Evolutionary conservation across 73 alveolate genomes (phyloP).

Genomic region (Paramecium biaurelia): DNA sequence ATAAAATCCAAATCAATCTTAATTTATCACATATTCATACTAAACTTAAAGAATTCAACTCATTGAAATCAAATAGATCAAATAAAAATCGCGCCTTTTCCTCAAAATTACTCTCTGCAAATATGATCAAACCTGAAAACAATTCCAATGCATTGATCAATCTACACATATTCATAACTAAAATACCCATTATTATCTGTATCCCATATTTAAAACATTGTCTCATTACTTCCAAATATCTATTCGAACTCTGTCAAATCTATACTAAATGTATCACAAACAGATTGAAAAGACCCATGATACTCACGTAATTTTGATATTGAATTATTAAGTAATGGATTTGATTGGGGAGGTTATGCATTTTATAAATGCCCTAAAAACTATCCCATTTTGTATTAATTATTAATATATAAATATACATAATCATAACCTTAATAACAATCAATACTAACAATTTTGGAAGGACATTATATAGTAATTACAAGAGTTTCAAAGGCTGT

Average conservation of each 20-base stretch:
- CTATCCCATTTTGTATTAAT: conserved; percentile 33
- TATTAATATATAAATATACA: no score
- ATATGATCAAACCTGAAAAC: conserved; percentile 92
- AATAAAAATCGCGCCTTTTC: conserved; percentile 94
- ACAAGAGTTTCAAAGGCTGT: no score
- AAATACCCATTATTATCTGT: conserved; percentile 92
- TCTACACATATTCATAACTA: background rate
- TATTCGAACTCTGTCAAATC: conserved; percentile 94
- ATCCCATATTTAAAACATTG: conserved; percentile 94
- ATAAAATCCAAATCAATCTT: conserved; percentile 91
- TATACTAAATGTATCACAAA: conserved; percentile 94
- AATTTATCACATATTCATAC: background rate
- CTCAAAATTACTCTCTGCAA: conserved; percentile 94
- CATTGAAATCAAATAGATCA: conserved; percentile 97
- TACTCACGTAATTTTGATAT: conserved; percentile 85
- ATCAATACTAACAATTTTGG: background rate
- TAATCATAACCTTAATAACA: background rate
- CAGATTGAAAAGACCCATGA: conserved; percentile 92
- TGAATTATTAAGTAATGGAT: conserved; percentile 51
- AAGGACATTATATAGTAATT: no score
- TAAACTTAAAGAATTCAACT: conserved; percentile 79
- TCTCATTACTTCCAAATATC: conserved; percentile 86
- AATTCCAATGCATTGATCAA: conserved; percentile 93
- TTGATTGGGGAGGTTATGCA: conserved; percentile 57
- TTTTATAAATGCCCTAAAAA: conserved; percentile 50